These are phyloP conservation scores for Suhomyces sp. DNA, from an alignment of 805 yeast genomes.

Conservation along the genomic window DNA sequence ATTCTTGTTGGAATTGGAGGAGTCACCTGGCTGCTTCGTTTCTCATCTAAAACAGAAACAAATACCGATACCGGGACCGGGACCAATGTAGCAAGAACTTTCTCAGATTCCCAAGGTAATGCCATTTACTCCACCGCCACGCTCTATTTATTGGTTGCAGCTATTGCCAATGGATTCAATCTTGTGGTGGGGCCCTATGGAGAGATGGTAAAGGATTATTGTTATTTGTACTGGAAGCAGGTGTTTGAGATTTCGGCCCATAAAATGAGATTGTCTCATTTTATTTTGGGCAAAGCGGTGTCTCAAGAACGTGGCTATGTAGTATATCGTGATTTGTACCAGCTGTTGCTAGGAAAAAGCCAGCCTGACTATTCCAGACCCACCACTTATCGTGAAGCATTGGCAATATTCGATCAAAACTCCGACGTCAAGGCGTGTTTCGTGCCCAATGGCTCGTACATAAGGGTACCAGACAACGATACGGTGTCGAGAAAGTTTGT, in stretches of 20 bases:
- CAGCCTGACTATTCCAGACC: constrained; percentile 61
- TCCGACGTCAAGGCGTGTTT: constrained; percentile 51
- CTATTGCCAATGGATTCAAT: background rate
- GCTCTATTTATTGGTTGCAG: background rate
- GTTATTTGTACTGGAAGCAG: constrained; percentile 57
- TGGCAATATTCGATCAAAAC: constrained; percentile 40
- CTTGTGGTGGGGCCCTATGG: background rate
- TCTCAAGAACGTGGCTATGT: constrained; percentile 71
- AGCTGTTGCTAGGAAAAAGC: constrained; percentile 39
- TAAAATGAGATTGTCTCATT: constrained; percentile 73
- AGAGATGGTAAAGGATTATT: constrained; percentile 21
- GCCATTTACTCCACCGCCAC: background rate
- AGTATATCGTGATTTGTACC: constrained; percentile 49
- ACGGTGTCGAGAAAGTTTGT: constrained; percentile 64
- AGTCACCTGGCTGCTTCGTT: constrained; percentile 49
- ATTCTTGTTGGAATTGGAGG: constrained; percentile 74
- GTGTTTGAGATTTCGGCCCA: constrained; percentile 56
- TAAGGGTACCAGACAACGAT: constrained; percentile 86
- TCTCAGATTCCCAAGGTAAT: background rate
- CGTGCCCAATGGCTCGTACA: constrained; percentile 75
- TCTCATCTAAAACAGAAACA: constrained; percentile 2
- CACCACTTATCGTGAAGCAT: constrained; percentile 46
- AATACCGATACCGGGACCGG: too few relatives aligned
- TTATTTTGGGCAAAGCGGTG: constrained; percentile 60
- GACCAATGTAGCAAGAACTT: background rate